A percentile compares a stretch with the other conserved stretches of the same genome.
Evolutionary conservation across 768 basidiomycete species (phyloP).

Genomic region (Thelephora ganbajun): DNA sequence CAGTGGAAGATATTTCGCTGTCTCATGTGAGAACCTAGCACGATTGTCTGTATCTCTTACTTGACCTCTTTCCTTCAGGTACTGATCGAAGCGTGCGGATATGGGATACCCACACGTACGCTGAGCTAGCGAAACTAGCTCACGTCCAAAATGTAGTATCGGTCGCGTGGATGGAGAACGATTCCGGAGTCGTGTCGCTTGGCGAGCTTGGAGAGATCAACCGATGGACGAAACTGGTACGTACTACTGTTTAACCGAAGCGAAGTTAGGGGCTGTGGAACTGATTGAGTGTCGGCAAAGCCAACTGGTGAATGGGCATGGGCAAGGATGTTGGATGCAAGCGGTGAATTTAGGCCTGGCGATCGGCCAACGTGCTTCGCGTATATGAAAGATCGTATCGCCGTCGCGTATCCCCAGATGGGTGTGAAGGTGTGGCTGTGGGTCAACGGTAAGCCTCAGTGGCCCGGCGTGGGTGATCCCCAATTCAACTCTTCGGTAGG

Average conservation of each 20-base stretch:
- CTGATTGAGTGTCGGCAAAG: too few relatives aligned
- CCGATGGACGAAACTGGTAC: constrained; percentile 44
- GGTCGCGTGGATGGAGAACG: constrained; percentile 46
- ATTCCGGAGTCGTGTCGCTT: constrained; percentile 42
- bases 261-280: neutral
- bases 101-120: constrained; percentile 33
- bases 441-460: constrained; percentile 30
- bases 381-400: constrained; percentile 41
- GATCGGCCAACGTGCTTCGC: constrained; percentile 37
- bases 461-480: neutral
- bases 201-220: constrained; percentile 42
- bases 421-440: constrained; percentile 57
- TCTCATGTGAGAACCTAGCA: constrained; percentile 27
- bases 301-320: constrained; percentile 37
- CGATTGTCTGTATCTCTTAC: neutral
- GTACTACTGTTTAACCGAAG: constrained; percentile 11
- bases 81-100: constrained; percentile 48
- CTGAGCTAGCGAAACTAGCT: constrained; percentile 42
- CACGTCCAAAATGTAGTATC: constrained; percentile 36
- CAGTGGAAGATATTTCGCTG: constrained; percentile 41
- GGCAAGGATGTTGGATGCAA: constrained; percentile 39
- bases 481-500: constrained; percentile 21
- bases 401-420: constrained; percentile 41
- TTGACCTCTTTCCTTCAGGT: constrained; percentile 20
- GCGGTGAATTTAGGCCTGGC: constrained; percentile 18